Evolutionary conservation across 2,329 filamentous ascomycete genomes (phyloP).

Genomic region (Knufia petricola): DNA sequence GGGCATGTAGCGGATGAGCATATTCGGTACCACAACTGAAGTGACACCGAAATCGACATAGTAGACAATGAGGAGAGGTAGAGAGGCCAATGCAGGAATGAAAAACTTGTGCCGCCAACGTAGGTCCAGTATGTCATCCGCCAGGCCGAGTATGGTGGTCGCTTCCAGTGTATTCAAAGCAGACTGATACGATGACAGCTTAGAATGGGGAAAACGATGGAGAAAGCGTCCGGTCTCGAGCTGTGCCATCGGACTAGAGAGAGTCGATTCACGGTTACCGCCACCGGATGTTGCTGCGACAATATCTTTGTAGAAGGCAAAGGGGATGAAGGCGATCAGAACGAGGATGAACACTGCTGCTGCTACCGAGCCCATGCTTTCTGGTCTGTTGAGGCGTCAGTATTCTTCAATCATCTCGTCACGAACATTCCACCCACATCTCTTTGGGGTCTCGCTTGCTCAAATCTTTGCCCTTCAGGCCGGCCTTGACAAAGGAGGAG

Average conservation of each 20-base stretch:
- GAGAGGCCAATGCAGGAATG: constrained; percentile 86
- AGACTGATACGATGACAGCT: constrained; percentile 91
- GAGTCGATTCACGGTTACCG: constrained; percentile 77
- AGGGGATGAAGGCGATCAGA: constrained; percentile 87
- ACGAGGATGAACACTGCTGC: constrained; percentile 84
- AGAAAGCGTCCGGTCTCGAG: constrained; percentile 76
- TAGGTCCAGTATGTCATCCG: constrained; percentile 95
- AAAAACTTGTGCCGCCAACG: constrained; percentile 98
- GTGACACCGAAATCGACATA: constrained; percentile 98
- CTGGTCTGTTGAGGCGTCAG: constrained; percentile 49
- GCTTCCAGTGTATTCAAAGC: constrained; percentile 87
- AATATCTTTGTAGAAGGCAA: constrained; percentile 97
- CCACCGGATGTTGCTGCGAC: constrained; percentile 89
- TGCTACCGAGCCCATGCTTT: constrained; percentile 91
- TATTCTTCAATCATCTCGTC: neutral
- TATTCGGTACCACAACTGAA: constrained; percentile 80
- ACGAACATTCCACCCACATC: constrained; percentile 45
- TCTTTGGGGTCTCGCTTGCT: constrained; percentile 65
- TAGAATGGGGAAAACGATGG: constrained; percentile 88
- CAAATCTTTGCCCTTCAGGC: constrained; percentile 82
- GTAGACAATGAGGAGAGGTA: constrained; percentile 91
- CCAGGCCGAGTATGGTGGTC: constrained; percentile 81
- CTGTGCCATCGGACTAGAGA: constrained; percentile 51
- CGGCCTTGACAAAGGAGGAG: constrained; percentile 75
- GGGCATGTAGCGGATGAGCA: constrained; percentile 66